Base-by-base conservation (phyloP, 2,329 filamentous ascomycete genomes). In the Berkeleyomyces rouxiae region DNA sequence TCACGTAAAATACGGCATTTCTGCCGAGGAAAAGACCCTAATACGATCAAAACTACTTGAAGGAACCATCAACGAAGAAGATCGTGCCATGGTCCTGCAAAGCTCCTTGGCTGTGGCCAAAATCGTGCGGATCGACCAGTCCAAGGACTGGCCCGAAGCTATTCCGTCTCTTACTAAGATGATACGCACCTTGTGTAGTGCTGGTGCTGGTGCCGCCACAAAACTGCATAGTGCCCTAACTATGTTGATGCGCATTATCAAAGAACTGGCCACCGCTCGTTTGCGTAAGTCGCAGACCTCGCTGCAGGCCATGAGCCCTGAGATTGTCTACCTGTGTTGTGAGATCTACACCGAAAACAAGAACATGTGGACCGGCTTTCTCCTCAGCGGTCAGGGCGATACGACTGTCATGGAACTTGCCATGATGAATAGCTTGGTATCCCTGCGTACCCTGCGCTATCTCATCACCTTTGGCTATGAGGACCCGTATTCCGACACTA, bases 21-120 rank as follows among this genome's bases (percentile, higher is more conserved):
- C 85, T 71, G 81, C 82, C 37, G 81, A 86, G 23, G 88, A 96
- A 70, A 96, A 93, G 73, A 76, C 80, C 7, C 71, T 80, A 44
- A 93, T 99, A 61, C 84, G 92, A 59, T 81, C 82, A 3, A 82
- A 86, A 33, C 77, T 96, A 31, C 79, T 96, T 7, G 80, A 88
- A 66, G 86, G 87, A 64, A 89, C 88, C 1, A 78, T 95, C 55
- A 80, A 84, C 68, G 92, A 97, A 71, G 80, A 82, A 0, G 85
- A 92, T 66, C 79, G 81, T 63, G 82, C 83, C 55, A 78, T 99
- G 39, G 90, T 90, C 16, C 74, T 95, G 40, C 91, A 96, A 70
- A 96, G 95, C 76, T 88, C 92, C 11, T 77, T 97, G 36, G 86
- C 93, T 63, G 79, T 90, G 51, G 88, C 91, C 13, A 97, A 96